Evolutionary conservation across 2,329 filamentous ascomycete genomes (phyloP).

Genomic region (Exophiala xenobiotica): DNA sequence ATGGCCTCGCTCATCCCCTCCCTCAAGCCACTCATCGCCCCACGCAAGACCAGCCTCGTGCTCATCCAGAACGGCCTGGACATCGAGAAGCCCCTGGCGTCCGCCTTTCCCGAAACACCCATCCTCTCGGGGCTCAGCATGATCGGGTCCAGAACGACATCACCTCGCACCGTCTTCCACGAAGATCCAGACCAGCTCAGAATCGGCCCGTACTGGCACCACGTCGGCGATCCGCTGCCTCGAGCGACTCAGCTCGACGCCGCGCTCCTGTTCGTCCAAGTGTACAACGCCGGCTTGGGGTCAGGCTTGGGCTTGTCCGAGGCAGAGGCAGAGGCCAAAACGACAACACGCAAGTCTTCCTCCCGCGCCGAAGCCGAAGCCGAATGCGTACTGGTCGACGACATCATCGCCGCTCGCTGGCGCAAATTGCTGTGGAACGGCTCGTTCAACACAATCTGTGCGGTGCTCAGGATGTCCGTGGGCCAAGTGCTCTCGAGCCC

Average conservation of each 20-base stretch:
- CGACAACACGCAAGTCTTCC: too few relatives aligned
- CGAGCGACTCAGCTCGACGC: conserved; percentile 23
- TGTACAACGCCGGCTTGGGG: conserved; percentile 50
- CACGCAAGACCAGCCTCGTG: conserved; percentile 52
- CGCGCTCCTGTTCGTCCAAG: conserved; percentile 44
- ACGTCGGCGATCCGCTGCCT: conserved; percentile 37
- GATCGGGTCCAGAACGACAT: conserved; percentile 51
- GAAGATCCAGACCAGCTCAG: conserved; percentile 51
- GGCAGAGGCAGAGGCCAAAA: neutral
- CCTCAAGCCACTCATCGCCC: conserved; percentile 48
- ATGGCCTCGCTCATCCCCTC: conserved; percentile 48
- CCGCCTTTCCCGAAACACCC: conserved; percentile 51
- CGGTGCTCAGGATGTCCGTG: conserved; percentile 53
- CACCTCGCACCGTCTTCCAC: conserved; percentile 51
- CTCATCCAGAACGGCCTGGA: conserved; percentile 63
- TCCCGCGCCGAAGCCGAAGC: too few relatives aligned
- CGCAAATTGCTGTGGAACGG: conserved; percentile 50
- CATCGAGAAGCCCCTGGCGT: conserved; percentile 56
- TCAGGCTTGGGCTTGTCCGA: too few relatives aligned
- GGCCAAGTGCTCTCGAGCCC: conserved; percentile 49
- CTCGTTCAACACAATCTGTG: conserved; percentile 53
- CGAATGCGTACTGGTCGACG: conserved; percentile 38
- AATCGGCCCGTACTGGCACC: conserved; percentile 43
- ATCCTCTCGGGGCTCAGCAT: conserved; percentile 55
- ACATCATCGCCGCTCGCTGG: conserved; percentile 34